Percentiles rank a stretch among this genome's conserved stretches.
phyloP scores from a whole-genome alignment of 306 rosid genomes.

The Dalbergia oliveri region DNA sequence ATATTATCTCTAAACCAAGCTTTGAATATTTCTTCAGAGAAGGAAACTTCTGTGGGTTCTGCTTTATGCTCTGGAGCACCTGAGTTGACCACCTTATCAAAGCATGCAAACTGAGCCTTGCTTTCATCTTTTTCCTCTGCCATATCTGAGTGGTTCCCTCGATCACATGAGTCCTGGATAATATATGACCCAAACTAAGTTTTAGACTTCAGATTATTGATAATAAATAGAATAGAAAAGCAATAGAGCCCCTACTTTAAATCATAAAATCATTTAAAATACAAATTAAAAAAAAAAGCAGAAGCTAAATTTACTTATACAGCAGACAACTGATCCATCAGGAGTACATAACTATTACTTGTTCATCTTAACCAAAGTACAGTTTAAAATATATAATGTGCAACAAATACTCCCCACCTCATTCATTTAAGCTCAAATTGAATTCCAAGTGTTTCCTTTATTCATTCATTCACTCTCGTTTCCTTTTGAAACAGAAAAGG shows the following conservation, averaged over 20 bases:
- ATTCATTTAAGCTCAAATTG: conserved; percentile 33
- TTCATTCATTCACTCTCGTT: not conserved
- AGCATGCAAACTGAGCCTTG: conserved; percentile 59
- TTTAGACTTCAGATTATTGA: conserved; percentile 29
- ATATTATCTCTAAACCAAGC: conserved; percentile 49
- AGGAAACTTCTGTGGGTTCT: conserved; percentile 37
- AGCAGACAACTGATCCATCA: not conserved
- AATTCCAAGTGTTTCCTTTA: conserved; percentile 15
- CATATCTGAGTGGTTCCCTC: conserved; percentile 81
- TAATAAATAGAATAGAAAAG: not conserved
- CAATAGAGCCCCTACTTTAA: conserved; percentile 31
- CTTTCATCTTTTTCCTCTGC: conserved; percentile 84
- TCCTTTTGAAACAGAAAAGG: not conserved
- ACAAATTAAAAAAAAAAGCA: conserved; percentile 10
- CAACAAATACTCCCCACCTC: conserved; percentile 21
- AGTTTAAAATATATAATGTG: conserved; percentile 6
- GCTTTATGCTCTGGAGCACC: conserved; percentile 55
- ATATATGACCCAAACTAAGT: conserved; percentile 42
- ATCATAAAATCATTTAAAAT: conserved; percentile 35
- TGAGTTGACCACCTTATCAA: conserved; percentile 46
- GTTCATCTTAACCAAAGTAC: conserved; percentile 27
- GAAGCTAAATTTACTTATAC: not conserved
- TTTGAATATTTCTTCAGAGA: conserved; percentile 51
- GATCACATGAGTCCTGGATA: conserved; percentile 84
- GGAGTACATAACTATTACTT: conserved; percentile 28